These are phyloP conservation scores for Schwanniomyces vanrijiae DNA, from an alignment of 805 yeast genomes.

Conservation along the genomic window DNA sequence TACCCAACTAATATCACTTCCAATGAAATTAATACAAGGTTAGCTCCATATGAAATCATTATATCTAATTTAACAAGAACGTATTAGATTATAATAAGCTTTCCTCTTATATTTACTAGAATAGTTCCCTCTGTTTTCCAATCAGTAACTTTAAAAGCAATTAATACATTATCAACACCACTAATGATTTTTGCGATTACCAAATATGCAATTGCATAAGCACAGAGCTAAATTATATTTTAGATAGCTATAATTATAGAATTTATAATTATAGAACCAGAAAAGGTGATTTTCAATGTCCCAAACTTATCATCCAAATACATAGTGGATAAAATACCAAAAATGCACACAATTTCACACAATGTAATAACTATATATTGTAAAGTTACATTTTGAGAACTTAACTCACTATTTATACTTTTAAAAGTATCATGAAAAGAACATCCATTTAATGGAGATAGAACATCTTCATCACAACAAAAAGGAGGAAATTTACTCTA, in stretches of 20 bases:
- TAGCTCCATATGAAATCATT: slow-evolving; percentile 72
- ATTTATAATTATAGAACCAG: slow-evolving; percentile 61
- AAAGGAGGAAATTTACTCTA: slow-evolving; percentile 58
- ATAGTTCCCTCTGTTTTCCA: slow-evolving; percentile 82
- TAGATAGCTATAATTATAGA: too few species aligned
- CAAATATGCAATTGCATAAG: slow-evolving; percentile 62
- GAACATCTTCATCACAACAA: slow-evolving; percentile 79
- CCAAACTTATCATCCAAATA: slow-evolving; percentile 64
- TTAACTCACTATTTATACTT: slow-evolving; percentile 15
- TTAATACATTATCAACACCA: slow-evolving; percentile 76
- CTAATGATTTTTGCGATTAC: slow-evolving; percentile 69
- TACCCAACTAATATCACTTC: slow-evolving; percentile 61
- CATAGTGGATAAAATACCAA: slow-evolving; percentile 66
- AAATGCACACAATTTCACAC: slow-evolving; percentile 73
- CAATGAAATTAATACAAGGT: slow-evolving; percentile 64
- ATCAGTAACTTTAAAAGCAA: slow-evolving; percentile 78
- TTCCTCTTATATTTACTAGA: slow-evolving; percentile 64
- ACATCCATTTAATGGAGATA: slow-evolving; percentile 58
- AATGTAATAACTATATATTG: slow-evolving; percentile 67
- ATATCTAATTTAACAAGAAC: slow-evolving; percentile 69
- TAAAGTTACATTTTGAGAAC: slow-evolving; percentile 27
- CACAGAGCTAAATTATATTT: too few species aligned
- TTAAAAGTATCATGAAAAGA: slow-evolving; percentile 44
- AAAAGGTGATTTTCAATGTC: slow-evolving; percentile 59
- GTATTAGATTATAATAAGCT: slow-evolving; percentile 68